Conservation (phyloP, 164 flowering plant species). For the Magnolia sinica region DNA sequence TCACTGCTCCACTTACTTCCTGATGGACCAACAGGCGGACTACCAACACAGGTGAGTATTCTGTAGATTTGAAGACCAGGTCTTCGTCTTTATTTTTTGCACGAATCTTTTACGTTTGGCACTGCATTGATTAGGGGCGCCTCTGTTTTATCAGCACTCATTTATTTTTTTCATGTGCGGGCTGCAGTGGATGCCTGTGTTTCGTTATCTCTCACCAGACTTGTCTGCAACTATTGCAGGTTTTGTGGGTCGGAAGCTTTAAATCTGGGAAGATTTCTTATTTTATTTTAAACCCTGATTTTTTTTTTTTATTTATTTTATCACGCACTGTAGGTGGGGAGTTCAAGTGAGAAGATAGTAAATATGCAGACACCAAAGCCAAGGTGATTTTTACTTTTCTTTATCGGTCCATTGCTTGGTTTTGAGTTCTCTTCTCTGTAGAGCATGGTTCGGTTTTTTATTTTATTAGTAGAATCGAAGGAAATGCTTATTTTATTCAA, state of each 20-base stretch:
- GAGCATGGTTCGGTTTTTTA: not conserved
- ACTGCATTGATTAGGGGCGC: slow-evolving; percentile 8
- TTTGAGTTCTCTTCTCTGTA: not conserved
- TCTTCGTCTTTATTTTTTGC: not conserved
- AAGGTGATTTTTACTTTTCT: slow-evolving; percentile 35
- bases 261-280: slow-evolving; percentile 15
- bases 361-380: slow-evolving; percentile 71
- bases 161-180: slow-evolving; percentile 12
- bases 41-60: too few species aligned
- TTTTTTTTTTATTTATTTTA: not conserved
- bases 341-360: slow-evolving; percentile 1
- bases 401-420: not conserved
- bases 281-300: not conserved
- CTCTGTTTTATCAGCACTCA: slow-evolving; percentile 5
- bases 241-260: slow-evolving; percentile 48
- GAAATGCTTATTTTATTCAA: not conserved
- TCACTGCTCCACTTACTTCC: too few species aligned
- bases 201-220: slow-evolving; percentile 22
- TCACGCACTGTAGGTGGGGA: slow-evolving; percentile 14
- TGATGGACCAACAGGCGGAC: too few species aligned
- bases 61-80: too few species aligned
- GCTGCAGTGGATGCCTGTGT: slow-evolving; percentile 28
- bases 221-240: slow-evolving; percentile 36
- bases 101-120: slow-evolving; percentile 2
- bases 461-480: not conserved